Evolutionary conservation across 2,329 filamentous ascomycete genomes (phyloP).

Genomic region (Cercospora sp.): DNA sequence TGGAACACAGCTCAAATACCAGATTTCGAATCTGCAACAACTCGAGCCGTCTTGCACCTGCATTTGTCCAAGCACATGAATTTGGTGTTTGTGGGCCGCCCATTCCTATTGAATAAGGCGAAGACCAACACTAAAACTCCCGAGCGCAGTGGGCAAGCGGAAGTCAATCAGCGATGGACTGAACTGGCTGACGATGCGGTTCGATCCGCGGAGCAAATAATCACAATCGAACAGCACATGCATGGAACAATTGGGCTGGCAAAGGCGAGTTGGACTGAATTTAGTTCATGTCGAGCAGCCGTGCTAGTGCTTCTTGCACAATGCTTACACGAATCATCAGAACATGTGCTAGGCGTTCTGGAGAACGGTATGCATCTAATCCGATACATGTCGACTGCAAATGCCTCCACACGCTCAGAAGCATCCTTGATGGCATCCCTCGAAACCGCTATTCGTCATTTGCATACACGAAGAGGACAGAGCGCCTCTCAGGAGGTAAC

Average conservation of each 20-base stretch:
- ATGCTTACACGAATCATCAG: conserved; percentile 33
- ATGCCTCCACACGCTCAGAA: conserved; percentile 39
- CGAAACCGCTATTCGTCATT: conserved; percentile 26
- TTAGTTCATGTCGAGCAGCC: conserved; percentile 41
- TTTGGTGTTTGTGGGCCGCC: conserved; percentile 22
- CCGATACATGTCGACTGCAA: conserved; percentile 36
- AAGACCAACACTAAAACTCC: not conserved
- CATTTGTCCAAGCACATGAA: conserved; percentile 21
- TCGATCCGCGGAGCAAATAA: conserved; percentile 32
- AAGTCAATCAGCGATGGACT: conserved; percentile 16
- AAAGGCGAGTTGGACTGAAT: conserved; percentile 41
- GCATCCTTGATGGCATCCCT: conserved; percentile 38
- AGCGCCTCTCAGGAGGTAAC: conserved; percentile 7
- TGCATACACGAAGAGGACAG: conserved; percentile 16
- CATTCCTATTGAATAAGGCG: conserved; percentile 22
- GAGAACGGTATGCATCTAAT: conserved; percentile 37
- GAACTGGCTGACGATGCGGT: conserved; percentile 35
- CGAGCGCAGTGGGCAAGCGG: not conserved
- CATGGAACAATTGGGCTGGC: conserved; percentile 35
- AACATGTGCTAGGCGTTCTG: conserved; percentile 29
- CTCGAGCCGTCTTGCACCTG: conserved; percentile 19
- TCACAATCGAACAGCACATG: conserved; percentile 33
- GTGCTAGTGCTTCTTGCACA: conserved; percentile 41
- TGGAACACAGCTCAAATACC: conserved; percentile 14
- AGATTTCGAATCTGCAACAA: not conserved